phyloP scores from a whole-genome alignment of 257 asterid species.

The Voacanga thouarsii region DNA sequence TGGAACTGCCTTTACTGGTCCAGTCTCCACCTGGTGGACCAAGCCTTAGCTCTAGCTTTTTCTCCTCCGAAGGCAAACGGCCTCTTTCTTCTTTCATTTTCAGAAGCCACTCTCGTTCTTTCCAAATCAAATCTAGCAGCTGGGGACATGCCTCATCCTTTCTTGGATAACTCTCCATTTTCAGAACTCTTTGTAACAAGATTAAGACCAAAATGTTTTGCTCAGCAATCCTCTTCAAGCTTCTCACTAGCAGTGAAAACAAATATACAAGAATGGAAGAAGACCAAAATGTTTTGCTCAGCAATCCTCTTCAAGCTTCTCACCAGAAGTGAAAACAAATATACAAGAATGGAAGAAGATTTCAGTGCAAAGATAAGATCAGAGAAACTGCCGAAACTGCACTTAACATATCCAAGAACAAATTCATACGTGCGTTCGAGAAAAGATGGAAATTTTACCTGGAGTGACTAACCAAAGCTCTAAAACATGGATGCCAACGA shows the following conservation, averaged over 20 bases:
- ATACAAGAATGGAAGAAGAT: too few species aligned
- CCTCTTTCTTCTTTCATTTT: constrained; percentile 31
- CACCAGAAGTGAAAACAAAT: background rate
- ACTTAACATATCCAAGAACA: background rate
- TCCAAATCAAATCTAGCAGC: constrained; percentile 65
- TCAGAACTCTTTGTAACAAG: background rate
- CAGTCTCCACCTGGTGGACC: constrained; percentile 81
- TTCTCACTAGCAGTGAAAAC: background rate
- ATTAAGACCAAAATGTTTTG: background rate
- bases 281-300: background rate
- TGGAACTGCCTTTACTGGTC: constrained; percentile 21
- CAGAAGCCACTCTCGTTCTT: constrained; percentile 30
- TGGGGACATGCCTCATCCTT: constrained; percentile 49
- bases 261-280: background rate
- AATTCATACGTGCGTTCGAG: background rate
- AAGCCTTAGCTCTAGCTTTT: constrained; percentile 72
- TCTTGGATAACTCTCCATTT: constrained; percentile 61
- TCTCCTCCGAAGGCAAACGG: constrained; percentile 52
- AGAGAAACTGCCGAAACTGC: background rate
- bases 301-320: background rate
- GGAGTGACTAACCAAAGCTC: constrained; percentile 10
- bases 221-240: background rate
- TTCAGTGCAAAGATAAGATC: background rate
- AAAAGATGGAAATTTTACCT: constrained; percentile 14
- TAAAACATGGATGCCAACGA: background rate